Percentiles rank a stretch among this genome's conserved stretches.
Conservation (phyloP, 768 basidiomycete genomes). For the Boletus rubescentipes region DNA sequence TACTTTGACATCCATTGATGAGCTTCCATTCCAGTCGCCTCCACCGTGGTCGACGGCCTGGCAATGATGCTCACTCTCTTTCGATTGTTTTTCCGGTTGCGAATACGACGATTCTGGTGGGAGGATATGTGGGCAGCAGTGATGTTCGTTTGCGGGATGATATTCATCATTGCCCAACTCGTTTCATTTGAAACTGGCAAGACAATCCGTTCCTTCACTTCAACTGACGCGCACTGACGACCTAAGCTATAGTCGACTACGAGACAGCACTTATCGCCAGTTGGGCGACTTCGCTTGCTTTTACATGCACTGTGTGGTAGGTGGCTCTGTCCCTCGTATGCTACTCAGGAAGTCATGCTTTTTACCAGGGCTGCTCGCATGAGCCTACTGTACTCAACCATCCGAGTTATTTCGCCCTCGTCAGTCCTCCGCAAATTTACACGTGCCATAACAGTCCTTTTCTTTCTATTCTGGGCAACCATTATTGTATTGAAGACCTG, state of each 20-base stretch:
- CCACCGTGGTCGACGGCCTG: neutral
- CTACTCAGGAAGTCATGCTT: neutral
- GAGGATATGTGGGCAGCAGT: constrained; percentile 21
- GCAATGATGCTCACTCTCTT: constrained; percentile 5
- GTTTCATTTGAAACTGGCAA: neutral
- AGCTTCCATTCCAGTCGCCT: too few relatives aligned
- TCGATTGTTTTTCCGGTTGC: constrained; percentile 10
- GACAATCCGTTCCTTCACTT: neutral
- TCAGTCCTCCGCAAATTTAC: neutral
- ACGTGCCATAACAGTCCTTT: neutral
- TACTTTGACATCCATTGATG: too few relatives aligned
- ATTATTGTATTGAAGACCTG: neutral
- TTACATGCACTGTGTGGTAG: neutral
- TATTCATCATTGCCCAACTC: neutral
- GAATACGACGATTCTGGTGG: constrained; percentile 20
- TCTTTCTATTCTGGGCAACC: neutral
- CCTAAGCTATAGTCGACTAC: neutral
- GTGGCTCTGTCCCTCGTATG: neutral
- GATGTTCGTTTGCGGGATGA: neutral
- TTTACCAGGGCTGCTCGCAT: neutral
- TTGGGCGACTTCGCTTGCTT: neutral
- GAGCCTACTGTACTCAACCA: neutral
- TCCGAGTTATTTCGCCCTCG: neutral
- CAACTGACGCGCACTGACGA: neutral
- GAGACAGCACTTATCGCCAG: neutral